Percentiles rank a stretch among this genome's conserved stretches.
Evolutionary conservation across 1,284 basidiomycete genomes (phyloP).

Genomic region (Calocybe gambosa): DNA sequence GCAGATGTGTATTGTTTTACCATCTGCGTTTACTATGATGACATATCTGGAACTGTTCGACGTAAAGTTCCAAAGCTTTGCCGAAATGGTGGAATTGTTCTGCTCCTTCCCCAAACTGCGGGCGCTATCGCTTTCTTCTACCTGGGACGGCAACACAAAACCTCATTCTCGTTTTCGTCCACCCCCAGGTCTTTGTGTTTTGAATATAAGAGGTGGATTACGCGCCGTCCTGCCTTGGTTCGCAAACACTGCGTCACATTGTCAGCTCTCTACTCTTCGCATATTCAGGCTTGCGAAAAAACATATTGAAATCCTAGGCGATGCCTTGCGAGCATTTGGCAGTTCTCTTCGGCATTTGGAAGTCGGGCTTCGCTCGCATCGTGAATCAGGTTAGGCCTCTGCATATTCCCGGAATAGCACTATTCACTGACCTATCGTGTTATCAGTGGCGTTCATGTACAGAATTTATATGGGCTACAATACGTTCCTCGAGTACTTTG

Average conservation of each 20-base stretch:
- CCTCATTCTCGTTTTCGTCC: background rate
- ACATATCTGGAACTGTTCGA: slow-evolving; percentile 3
- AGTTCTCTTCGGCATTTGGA: slow-evolving; percentile 1
- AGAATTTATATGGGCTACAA: background rate
- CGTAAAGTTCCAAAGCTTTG: background rate
- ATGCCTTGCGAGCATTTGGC: background rate
- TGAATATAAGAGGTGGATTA: slow-evolving; percentile 3
- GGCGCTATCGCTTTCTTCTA: slow-evolving; percentile 2
- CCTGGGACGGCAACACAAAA: background rate
- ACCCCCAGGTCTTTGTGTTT: background rate
- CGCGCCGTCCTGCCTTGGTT: slow-evolving; percentile 3
- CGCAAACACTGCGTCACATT: background rate
- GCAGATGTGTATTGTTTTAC: background rate
- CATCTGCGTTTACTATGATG: background rate
- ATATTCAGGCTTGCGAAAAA: background rate
- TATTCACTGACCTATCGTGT: background rate
- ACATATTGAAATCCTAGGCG: background rate
- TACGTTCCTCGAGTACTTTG: background rate
- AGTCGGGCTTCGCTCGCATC: slow-evolving; percentile 1
- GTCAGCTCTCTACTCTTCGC: slow-evolving; percentile 3
- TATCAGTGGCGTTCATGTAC: background rate
- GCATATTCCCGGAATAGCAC: background rate
- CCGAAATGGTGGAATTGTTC: background rate
- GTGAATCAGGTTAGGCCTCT: slow-evolving; percentile 1
- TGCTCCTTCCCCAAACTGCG: slow-evolving; percentile 1